Percentiles rank a stretch among this genome's conserved stretches.
These are phyloP conservation scores for Saccharomycopsis hybrid DNA, from an alignment of 1,139 yeast species.

Conservation along the genomic window DNA sequence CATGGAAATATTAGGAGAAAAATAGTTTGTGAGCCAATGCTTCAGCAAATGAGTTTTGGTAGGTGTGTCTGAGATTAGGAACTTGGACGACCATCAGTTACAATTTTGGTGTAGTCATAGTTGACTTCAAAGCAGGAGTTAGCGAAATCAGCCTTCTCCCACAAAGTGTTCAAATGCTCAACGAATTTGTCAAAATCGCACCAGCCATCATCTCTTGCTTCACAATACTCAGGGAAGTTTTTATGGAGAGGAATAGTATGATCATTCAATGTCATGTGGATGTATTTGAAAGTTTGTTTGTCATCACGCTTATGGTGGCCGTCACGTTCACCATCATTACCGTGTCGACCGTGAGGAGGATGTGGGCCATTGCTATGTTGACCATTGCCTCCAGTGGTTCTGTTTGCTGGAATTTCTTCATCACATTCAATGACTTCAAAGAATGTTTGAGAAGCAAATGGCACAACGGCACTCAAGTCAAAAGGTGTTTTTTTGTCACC, in stretches of 20 bases:
- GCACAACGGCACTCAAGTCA: constrained; percentile 19
- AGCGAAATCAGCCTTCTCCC: constrained; percentile 30
- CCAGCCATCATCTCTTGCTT: constrained; percentile 23
- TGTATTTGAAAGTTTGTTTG: constrained; percentile 7
- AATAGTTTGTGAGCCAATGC: too few relatives aligned
- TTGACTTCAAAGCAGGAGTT: constrained; percentile 22
- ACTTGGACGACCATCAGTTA: constrained; percentile 11
- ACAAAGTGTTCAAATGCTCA: constrained; percentile 20
- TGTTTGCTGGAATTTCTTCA: constrained; percentile 19
- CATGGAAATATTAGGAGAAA: too few relatives aligned
- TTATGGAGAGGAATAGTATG: constrained; percentile 17
- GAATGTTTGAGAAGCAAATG: constrained; percentile 22
- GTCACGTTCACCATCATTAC: too few relatives aligned
- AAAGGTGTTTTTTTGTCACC: constrained; percentile 8
- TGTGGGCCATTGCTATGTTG: not conserved
- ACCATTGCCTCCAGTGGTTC: constrained; percentile 5
- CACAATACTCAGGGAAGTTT: constrained; percentile 22
- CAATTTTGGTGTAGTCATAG: constrained; percentile 11
- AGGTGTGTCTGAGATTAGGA: too few relatives aligned
- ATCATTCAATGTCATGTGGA: constrained; percentile 22
- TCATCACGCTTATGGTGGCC: not conserved
- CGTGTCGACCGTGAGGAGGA: not conserved
- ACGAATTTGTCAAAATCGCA: constrained; percentile 19
- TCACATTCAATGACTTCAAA: constrained; percentile 23
- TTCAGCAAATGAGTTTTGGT: too few relatives aligned